These are phyloP conservation scores for Eucalyptus camaldulensis DNA, from an alignment of 345 rosid species.

Conservation along the genomic window DNA sequence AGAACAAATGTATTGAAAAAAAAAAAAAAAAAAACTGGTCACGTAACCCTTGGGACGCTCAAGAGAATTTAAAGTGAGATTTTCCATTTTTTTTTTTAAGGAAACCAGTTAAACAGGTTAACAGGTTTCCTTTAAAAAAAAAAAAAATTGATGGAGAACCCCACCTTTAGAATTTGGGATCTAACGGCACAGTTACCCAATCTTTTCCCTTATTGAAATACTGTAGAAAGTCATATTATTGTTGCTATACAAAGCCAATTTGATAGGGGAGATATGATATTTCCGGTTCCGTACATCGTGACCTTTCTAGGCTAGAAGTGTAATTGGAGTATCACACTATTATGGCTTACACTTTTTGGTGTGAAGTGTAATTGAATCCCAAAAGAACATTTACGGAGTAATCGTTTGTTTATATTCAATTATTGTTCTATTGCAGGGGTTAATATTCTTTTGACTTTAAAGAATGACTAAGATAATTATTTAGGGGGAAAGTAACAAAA, in stretches of 20 bases:
- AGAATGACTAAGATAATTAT: neutral
- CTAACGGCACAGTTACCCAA: too few species aligned
- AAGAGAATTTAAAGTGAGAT: too few species aligned
- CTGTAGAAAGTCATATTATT: neutral
- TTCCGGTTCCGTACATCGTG: neutral
- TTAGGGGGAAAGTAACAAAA: neutral
- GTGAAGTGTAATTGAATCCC: neutral
- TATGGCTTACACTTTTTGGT: neutral
- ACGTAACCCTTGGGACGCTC: too few species aligned
- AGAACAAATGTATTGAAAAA: too few species aligned
- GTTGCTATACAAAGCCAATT: neutral
- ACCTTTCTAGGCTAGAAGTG: neutral
- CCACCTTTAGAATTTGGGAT: too few species aligned
- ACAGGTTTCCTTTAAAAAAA: too few species aligned
- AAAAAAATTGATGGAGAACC: too few species aligned
- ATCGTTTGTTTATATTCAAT: neutral
- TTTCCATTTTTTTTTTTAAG: too few species aligned
- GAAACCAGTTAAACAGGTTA: too few species aligned
- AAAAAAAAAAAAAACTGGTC: too few species aligned
- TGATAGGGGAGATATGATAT: too few species aligned
- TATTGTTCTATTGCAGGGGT: neutral
- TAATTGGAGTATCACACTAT: neutral
- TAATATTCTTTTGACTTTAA: neutral
- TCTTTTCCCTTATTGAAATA: too few species aligned
- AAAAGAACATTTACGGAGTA: neutral